Base-by-base conservation (phyloP, 1,284 basidiomycete genomes). In the Stereum hirsutum region DNA sequence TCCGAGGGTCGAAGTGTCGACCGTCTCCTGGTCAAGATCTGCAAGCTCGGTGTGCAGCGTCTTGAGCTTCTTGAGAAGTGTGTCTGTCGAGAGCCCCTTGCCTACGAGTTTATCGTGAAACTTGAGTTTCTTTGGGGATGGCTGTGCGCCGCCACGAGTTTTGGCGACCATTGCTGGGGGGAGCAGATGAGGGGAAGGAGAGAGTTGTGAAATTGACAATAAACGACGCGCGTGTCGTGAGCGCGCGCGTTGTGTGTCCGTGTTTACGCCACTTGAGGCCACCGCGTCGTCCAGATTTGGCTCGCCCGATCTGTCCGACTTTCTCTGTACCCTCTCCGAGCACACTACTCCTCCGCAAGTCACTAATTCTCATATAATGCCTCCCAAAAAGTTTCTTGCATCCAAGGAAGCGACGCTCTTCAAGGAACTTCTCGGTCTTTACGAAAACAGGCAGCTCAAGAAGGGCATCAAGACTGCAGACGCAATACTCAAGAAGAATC, bases 391-490 rank as follows among this genome's bases (percentile, higher is more conserved):
- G 41, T 66, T 61, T 5, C 74, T 96, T 33, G 76, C 91, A 1
- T 76, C 81, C 25, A 95, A 94, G 64, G 92, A 97, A 68, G 78
- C 80, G 17, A 69, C 78, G 24, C 74, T 94, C 33, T 98, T 98
- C 75, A 84, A 86, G 53, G 88, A 93, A 55, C 69, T 97, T 35
- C 70, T 99, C n/a, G 80, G 81, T 25, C 70, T 85, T 31, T 99
- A 99, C 64, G 95, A 99, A 65, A 76, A 81, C 20, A 82, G 89
- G 57, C 86, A 92, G 60, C 82, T 94, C 63, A 88, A 91, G 57
- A 89, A 90, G 56, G 94, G 86, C 30, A 71, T 91, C 54, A 97
- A 97, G 65, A 81, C 88, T 7, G 91, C 92, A 1, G 94, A 99
- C 63, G 76, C 82, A 54, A 94, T 99, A 58, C 78, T 99, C 60